A percentile compares a stretch with the other conserved stretches of the same genome.
Conservation (phyloP, 2,329 filamentous ascomycete species). For the Fusarium incarnatum region DNA sequence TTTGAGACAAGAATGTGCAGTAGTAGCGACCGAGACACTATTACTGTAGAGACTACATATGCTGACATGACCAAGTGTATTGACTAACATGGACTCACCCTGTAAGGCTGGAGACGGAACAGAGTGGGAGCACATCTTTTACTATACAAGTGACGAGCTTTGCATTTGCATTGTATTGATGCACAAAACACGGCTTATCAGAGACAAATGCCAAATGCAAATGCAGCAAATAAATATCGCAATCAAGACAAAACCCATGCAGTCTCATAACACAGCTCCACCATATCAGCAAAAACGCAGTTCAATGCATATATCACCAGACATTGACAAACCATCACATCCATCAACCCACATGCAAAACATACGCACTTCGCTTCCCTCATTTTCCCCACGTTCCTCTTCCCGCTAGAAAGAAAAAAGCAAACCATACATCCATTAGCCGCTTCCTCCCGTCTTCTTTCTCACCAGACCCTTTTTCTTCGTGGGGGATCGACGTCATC, state of each 20-base stretch:
- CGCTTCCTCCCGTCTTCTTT: conserved; percentile 17
- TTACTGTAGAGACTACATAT: background rate
- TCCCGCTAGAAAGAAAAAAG: background rate
- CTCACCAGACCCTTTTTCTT: conserved; percentile 8
- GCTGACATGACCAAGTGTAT: conserved; percentile 27
- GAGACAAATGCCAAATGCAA: conserved; percentile 1
- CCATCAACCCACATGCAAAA: conserved; percentile 26
- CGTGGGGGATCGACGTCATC: conserved; percentile 34
- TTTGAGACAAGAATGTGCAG: conserved; percentile 19
- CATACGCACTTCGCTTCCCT: conserved; percentile 7
- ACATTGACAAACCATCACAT: background rate
- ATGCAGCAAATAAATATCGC: background rate
- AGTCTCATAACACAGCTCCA: background rate
- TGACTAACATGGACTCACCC: conserved; percentile 17
- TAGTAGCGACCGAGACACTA: background rate
- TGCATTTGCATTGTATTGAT: background rate
- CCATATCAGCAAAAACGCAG: conserved; percentile 8
- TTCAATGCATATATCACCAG: conserved; percentile 6
- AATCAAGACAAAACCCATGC: background rate
- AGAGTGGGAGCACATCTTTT: no score
- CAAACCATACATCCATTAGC: conserved; percentile 6
- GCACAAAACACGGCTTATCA: background rate
- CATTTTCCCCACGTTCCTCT: conserved; percentile 12
- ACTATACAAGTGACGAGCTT: background rate
- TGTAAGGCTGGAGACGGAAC: conserved; percentile 21